These are phyloP conservation scores for Talaromyces trachyspermus DNA, from an alignment of 495 filamentous ascomycete species.

Conservation along the genomic window DNA sequence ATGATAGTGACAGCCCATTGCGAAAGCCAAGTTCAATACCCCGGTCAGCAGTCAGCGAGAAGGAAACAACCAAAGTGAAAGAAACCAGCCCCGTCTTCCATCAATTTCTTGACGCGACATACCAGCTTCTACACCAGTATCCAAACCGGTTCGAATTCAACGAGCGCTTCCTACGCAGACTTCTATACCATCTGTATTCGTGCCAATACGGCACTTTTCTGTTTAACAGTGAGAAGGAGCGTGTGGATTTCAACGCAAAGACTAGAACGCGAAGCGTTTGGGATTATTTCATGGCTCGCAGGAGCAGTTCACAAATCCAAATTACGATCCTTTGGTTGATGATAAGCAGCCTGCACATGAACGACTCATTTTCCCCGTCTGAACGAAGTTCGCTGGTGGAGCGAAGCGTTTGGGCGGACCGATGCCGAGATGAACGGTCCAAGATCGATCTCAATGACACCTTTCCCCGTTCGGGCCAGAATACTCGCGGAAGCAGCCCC, in stretches of 20 bases:
- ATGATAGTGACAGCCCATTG: conserved; percentile 40
- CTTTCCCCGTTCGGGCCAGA: conserved; percentile 10
- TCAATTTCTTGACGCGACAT: conserved; percentile 94
- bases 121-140: conserved; percentile 80
- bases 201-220: conserved; percentile 97
- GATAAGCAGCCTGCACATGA: conserved; percentile 72
- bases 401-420: conserved; percentile 73
- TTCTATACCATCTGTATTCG: conserved; percentile 91
- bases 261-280: conserved; percentile 84
- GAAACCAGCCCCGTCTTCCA: conserved; percentile 97
- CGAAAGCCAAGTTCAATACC: conserved; percentile 37
- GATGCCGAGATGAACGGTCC: conserved; percentile 90
- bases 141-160: conserved; percentile 95
- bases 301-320: conserved; percentile 71
- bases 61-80: conserved; percentile 58
- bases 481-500: conserved; percentile 15
- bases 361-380: conserved; percentile 72
- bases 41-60: conserved; percentile 35
- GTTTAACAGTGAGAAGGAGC: conserved; percentile 89
- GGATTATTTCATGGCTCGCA: conserved; percentile 83
- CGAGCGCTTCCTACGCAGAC: conserved; percentile 81
- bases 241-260: conserved; percentile 61
- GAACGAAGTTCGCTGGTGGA: conserved; percentile 80
- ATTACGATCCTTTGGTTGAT: conserved; percentile 72
- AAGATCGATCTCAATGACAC: conserved; percentile 12